These are phyloP conservation scores for Epithemia pelagica DNA, from an alignment of 108 stramenopile species.

Conservation along the genomic window DNA sequence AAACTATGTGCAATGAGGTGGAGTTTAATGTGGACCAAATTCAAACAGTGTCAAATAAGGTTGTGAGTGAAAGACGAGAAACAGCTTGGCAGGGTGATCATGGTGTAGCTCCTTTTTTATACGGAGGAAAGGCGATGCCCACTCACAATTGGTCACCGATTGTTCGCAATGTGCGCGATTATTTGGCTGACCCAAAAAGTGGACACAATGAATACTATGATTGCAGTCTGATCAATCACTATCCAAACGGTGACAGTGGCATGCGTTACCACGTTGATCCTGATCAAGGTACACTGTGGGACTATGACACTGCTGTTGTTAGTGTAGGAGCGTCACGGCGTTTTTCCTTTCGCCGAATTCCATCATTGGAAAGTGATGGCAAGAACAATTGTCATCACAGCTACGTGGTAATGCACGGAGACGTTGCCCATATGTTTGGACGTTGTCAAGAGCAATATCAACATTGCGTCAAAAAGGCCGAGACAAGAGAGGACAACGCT, in stretches of 20 bases:
- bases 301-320: conserved; percentile 45
- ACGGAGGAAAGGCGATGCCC: conserved; percentile 44
- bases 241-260: conserved; percentile 43
- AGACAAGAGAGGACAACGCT: conserved; percentile 28
- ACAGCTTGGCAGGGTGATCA: conserved; percentile 56
- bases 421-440: conserved; percentile 54
- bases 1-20: conserved; percentile 27
- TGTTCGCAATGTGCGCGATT: conserved; percentile 30
- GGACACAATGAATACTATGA: conserved; percentile 28
- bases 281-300: conserved; percentile 53
- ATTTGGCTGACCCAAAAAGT: conserved; percentile 7
- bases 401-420: conserved; percentile 46
- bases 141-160: conserved; percentile 30
- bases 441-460: conserved; percentile 46
- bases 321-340: conserved; percentile 43
- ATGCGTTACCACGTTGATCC: conserved; percentile 65
- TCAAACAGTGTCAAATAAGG: conserved; percentile 24
- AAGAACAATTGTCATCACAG: conserved; percentile 10
- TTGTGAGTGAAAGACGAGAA: conserved; percentile 41
- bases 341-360: conserved; percentile 37
- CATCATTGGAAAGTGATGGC: conserved; percentile 1
- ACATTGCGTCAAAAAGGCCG: conserved; percentile 45
- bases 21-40: conserved; percentile 34
- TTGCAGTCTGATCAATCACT: conserved; percentile 44
- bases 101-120: conserved; percentile 30